phyloP scores from a whole-genome alignment of 2,329 filamentous ascomycete genomes.

The Ophiostoma tasmaniense region DNA sequence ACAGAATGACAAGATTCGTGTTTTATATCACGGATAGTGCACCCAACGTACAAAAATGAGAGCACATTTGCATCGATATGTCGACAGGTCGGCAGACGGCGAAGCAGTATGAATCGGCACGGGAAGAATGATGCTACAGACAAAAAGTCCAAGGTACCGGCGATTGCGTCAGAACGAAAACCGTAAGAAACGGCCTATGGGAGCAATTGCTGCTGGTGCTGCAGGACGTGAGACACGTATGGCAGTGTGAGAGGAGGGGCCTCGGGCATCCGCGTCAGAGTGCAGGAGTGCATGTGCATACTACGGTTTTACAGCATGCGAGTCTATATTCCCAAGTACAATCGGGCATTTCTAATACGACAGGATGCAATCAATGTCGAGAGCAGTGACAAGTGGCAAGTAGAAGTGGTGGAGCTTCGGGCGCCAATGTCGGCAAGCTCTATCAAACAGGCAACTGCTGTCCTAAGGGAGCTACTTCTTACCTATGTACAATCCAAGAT shows the following conservation, averaged over 20 bases:
- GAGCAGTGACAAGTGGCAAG: background rate
- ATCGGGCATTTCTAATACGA: too few species aligned
- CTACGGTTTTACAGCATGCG: background rate
- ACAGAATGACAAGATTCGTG: too few species aligned
- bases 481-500: background rate
- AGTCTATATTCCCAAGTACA: too few species aligned
- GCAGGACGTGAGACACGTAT: background rate
- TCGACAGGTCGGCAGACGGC: background rate
- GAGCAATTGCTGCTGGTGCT: background rate
- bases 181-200: background rate
- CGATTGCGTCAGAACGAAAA: background rate
- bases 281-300: background rate
- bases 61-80: background rate
- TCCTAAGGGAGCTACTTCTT: background rate
- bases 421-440: background rate
- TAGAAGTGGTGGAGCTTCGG: background rate
- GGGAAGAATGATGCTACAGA: too few species aligned
- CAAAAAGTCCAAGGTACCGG: background rate
- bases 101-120: background rate
- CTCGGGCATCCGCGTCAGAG: background rate
- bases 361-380: too few species aligned
- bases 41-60: background rate
- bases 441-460: background rate
- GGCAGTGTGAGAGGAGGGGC: background rate
- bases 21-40: background rate